A percentile compares a stretch with the other conserved stretches of the same genome.
Evolutionary conservation across 768 basidiomycete species (phyloP).

Genomic region (Boletus rubropictus): DNA sequence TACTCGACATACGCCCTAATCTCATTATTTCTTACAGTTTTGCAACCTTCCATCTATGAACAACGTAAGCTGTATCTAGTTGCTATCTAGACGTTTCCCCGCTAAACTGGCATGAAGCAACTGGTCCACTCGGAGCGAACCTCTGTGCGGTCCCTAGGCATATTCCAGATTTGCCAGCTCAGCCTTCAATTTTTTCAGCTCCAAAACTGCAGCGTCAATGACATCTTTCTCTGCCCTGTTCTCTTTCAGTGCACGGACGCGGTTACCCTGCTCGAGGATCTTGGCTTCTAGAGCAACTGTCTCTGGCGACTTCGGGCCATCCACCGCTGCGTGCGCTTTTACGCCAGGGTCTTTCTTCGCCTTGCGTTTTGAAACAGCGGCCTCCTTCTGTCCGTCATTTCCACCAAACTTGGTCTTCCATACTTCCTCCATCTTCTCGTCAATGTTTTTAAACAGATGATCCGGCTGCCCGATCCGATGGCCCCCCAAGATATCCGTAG

Average conservation of each 20-base stretch:
- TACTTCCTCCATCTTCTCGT: conserved; percentile 79
- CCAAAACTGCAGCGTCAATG: conserved; percentile 45
- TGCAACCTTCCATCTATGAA: too few relatives aligned
- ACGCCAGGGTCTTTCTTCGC: conserved; percentile 49
- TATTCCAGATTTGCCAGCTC: conserved; percentile 36
- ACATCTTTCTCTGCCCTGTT: conserved; percentile 42
- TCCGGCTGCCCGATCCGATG: conserved; percentile 82
- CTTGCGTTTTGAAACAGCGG: conserved; percentile 45
- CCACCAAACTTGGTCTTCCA: conserved; percentile 84
- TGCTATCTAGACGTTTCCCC: too few relatives aligned
- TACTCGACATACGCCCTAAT: not conserved
- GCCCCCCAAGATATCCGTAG: conserved; percentile 79
- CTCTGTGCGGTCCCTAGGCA: conserved; percentile 3
- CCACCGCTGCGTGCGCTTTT: conserved; percentile 37
- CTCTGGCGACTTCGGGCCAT: conserved; percentile 66
- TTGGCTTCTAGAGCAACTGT: conserved; percentile 66
- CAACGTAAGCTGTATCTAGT: too few relatives aligned
- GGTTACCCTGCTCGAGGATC: conserved; percentile 69
- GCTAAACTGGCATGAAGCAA: not conserved
- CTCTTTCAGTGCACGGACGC: conserved; percentile 65
- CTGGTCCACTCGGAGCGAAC: not conserved
- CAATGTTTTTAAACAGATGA: conserved; percentile 91
- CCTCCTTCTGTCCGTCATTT: conserved; percentile 37
- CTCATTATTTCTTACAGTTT: not conserved
- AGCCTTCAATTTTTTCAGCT: conserved; percentile 60